These are phyloP conservation scores for Bacidia rubella DNA, from an alignment of 495 filamentous ascomycete species.

Conservation along the genomic window DNA sequence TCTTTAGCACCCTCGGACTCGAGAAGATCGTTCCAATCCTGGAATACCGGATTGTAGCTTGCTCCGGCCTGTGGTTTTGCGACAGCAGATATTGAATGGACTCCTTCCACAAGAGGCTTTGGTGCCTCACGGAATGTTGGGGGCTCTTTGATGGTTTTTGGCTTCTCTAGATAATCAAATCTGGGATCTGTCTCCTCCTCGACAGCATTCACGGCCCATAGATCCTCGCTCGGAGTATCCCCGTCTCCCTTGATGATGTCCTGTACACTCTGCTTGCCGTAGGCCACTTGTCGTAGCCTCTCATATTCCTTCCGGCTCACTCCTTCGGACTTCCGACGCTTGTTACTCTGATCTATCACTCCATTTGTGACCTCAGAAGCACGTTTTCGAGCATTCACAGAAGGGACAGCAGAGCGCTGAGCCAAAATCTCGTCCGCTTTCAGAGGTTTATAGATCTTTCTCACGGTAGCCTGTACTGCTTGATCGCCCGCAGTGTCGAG, in stretches of 20 bases:
- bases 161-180: conserved; percentile 48
- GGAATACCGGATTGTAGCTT: conserved; percentile 82
- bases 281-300: conserved; percentile 62
- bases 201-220: conserved; percentile 49
- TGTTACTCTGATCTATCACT: conserved; percentile 50
- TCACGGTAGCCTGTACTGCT: conserved; percentile 44
- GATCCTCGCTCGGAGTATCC: conserved; percentile 52
- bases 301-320: conserved; percentile 68
- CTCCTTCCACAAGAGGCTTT: conserved; percentile 63
- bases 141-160: conserved; percentile 55
- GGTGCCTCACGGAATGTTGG: conserved; percentile 62
- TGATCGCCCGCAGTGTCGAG: conserved; percentile 61
- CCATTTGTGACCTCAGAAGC: conserved; percentile 46
- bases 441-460: conserved; percentile 57
- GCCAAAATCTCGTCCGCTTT: conserved; percentile 87
- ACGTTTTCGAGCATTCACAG: conserved; percentile 64
- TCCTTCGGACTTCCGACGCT: conserved; percentile 60
- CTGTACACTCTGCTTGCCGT: conserved; percentile 47
- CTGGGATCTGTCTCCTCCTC: conserved; percentile 35
- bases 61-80: conserved; percentile 61
- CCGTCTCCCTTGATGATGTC: conserved; percentile 34
- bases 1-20: conserved; percentile 61
- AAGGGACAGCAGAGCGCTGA: conserved; percentile 64
- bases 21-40: conserved; percentile 67
- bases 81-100: conserved; percentile 66